phyloP scores from a whole-genome alignment of 495 filamentous ascomycete species.

The Hypoxylon crocopeplum region DNA sequence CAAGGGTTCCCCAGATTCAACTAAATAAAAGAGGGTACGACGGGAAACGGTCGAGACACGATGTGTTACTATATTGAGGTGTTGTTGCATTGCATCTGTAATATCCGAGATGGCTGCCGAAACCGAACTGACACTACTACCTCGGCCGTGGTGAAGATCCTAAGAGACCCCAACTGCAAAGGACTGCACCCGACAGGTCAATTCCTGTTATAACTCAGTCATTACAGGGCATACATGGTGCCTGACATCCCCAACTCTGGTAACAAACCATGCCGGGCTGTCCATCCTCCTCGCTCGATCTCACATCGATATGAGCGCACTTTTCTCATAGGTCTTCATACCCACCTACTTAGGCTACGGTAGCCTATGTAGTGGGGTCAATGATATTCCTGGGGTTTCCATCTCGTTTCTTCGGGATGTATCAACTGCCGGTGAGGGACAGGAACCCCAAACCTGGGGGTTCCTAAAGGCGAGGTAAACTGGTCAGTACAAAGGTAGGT shows the following conservation, averaged over 20 bases:
- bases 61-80: constrained; percentile 31
- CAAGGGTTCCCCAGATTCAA: constrained; percentile 39
- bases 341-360: constrained; percentile 15
- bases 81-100: constrained; percentile 32
- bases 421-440: constrained; percentile 34
- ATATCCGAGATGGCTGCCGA: constrained; percentile 40
- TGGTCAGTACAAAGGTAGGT: constrained; percentile 29
- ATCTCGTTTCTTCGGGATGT: constrained; percentile 17
- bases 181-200: constrained; percentile 17
- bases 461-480: constrained; percentile 31
- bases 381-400: constrained; percentile 25
- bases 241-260: constrained; percentile 17
- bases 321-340: constrained; percentile 25
- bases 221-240: constrained; percentile 27
- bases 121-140: constrained; percentile 32
- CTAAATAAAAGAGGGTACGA: constrained; percentile 34
- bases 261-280: constrained; percentile 13
- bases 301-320: constrained; percentile 8
- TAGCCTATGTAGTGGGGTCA: constrained; percentile 31
- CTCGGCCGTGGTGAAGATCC: constrained; percentile 32
- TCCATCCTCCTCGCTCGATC: constrained; percentile 15
- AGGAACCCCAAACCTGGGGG: constrained; percentile 22
- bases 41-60: constrained; percentile 17
- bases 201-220: constrained; percentile 30
- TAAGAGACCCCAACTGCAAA: constrained; percentile 10